Evolutionary conservation across 768 basidiomycete genomes (phyloP), one percentile per base, ranked within the genome.

Genomic region (Cantharellus anzutake): DNA sequence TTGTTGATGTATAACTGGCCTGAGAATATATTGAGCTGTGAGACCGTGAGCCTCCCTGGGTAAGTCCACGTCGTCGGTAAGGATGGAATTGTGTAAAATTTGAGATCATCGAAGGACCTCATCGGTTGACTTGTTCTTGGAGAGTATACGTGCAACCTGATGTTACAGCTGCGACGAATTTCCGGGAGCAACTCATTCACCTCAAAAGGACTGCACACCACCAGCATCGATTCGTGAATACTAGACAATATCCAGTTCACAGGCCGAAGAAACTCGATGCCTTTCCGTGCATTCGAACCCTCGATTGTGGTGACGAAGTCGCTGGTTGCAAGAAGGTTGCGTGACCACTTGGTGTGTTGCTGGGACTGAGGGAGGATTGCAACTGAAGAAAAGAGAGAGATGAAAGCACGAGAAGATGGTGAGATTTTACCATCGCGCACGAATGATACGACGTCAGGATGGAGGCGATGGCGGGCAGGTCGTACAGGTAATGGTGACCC

Each of bases 121-220:
- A 41, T 50, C 7, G 7, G 5, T 41, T 50, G 7, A 7, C 11
- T 58, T 34, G 44, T 7, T 7, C 57, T 29, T 44, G 57, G 57
- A 7, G 41, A 5, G 34, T 58, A 58, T 41, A 42, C n/a, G 41
- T 58, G 57, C 5, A 58, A 41, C 5, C 34, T 11, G 38, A 58
- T 7, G 3, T 60, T 20, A 4, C 63, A 64, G 63, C 68, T 69
- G 41, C 52, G 44, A 7, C 69, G 68, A 56, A 78, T 74, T 56
- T 69, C 20, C 63, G 73, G 68, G 1, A 77, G 63, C 14, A 75
- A 67, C 7, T 44, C 51, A 52, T 75, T 68, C 37, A 66, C 74
- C 64, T 78, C 75, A 51, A 63, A 64, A 2, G 71, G 71, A 64
- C 76, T 78, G 59, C 75, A 55, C 5, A 73, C 61, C 37, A 78